Conservation (phyloP, 345 rosid species). For the Clarkia xantiana region DNA sequence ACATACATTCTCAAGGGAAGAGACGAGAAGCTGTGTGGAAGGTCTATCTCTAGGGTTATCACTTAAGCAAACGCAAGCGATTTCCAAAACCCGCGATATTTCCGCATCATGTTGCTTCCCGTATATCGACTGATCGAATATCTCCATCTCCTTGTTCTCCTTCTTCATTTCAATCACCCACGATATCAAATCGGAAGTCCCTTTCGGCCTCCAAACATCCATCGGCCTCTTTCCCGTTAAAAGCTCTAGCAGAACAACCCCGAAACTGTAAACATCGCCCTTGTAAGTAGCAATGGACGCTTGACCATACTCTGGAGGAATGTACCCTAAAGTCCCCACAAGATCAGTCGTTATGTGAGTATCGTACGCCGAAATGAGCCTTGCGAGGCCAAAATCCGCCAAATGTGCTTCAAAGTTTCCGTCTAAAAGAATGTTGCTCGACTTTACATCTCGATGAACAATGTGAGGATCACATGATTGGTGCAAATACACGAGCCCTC, state of each 20-base stretch:
- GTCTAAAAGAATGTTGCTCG: constrained; percentile 8
- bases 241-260: constrained; percentile 8
- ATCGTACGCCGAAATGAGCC: constrained; percentile 9
- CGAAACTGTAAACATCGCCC: constrained; percentile 8
- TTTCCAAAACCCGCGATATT: too few relatives aligned
- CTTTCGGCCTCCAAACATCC: neutral
- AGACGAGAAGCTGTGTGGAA: too few relatives aligned
- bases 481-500: constrained; percentile 9
- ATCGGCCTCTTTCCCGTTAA: constrained; percentile 9
- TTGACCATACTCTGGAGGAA: constrained; percentile 10
- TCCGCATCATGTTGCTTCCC: too few relatives aligned
- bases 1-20: too few relatives aligned
- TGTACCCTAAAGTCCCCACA: constrained; percentile 9
- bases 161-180: too few relatives aligned
- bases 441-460: constrained; percentile 11
- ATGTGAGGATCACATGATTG: constrained; percentile 11
- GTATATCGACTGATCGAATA: too few relatives aligned
- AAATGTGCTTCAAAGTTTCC: constrained; percentile 3
- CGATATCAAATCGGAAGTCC: too few relatives aligned
- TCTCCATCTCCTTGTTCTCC: too few relatives aligned
- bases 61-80: too few relatives aligned
- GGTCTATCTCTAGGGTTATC: too few relatives aligned
- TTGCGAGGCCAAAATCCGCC: constrained; percentile 9
- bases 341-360: constrained; percentile 9
- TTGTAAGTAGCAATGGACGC: constrained; percentile 7